Base-by-base conservation (phyloP, 179 eudicot species). In the Gypsophila paniculata region DNA sequence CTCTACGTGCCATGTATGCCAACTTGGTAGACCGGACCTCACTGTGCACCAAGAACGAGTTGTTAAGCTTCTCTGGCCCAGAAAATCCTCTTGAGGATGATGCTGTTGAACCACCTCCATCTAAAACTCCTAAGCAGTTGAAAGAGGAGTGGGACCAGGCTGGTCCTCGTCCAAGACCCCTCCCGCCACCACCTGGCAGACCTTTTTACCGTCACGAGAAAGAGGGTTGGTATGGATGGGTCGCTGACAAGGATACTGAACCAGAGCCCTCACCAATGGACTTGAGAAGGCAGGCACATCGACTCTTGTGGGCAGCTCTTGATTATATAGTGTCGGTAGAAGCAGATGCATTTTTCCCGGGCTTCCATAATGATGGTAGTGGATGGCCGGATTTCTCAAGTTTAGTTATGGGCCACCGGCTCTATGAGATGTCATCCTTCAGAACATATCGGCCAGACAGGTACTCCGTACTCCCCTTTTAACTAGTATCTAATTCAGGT, bases 191-290 rank as follows among this genome's bases (percentile, higher is more conserved):
- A 74, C 99, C 99, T 8, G 96, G 68, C 36, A 82, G 97, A 51
- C 94, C 97, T 23, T 75, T 90, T 64, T 94, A 94, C 83, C 91
- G 25, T 48, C 97, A 94, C 76, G 99, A 94, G 69, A 91, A 87
- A 80, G 92, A 91, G 81, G 99, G 97, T 22, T 94, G 99, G 99
- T 91, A 94, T 77, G 96, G 96, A 59, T 91, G 97, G 99, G 52
- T 94, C 79, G 83, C 85, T 51, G 99, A 94, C 71, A 91, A 82
- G 72, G 91, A 91, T 74, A 76, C 68, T 5, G 99, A 94, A 65
- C 97, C 99, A 26, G 90, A 86, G 34, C 94, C 94, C 18, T 79
- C 95, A 0, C 85, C 77, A 15, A 19, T 53, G 25, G 86, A 90
- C 39, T 54, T 87, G 63, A 86, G 99, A 81, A 78, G 38, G 69